phyloP scores from a whole-genome alignment of 805 yeast genomes.

The Diddensiella transvaalensis region DNA sequence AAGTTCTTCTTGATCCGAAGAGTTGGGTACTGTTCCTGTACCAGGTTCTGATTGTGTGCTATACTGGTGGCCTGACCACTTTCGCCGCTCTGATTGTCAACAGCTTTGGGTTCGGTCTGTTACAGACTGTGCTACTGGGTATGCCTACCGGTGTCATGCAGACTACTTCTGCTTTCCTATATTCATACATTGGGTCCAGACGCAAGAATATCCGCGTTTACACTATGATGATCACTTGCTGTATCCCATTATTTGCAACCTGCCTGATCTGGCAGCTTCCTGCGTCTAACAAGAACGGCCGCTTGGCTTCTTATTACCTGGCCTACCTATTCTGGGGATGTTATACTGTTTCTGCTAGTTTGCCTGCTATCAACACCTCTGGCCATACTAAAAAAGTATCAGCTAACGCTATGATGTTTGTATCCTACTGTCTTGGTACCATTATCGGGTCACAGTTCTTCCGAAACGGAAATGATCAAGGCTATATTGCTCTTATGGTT shows the following conservation, averaged over 20 bases:
- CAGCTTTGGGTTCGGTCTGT: slow-evolving; percentile 35
- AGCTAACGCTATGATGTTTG: slow-evolving; percentile 49
- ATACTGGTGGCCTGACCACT: slow-evolving; percentile 40
- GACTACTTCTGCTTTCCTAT: slow-evolving; percentile 5
- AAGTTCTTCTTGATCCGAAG: slow-evolving; percentile 46
- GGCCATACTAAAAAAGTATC: slow-evolving; percentile 54
- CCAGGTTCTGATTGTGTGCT: slow-evolving; percentile 33
- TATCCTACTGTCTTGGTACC: slow-evolving; percentile 61
- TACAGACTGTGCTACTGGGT: slow-evolving; percentile 42
- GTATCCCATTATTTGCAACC: slow-evolving; percentile 13
- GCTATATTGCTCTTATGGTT: slow-evolving; percentile 13
- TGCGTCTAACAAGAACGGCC: slow-evolving; percentile 6
- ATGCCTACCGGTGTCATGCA: slow-evolving; percentile 44
- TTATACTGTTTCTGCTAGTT: slow-evolving; percentile 30
- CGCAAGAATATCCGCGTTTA: slow-evolving; percentile 10
- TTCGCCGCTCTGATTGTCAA: slow-evolving; percentile 43
- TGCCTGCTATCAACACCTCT: slow-evolving; percentile 43
- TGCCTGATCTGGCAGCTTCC: slow-evolving; percentile 16
- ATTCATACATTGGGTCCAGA: slow-evolving; percentile 14
- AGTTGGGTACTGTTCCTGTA: slow-evolving; percentile 36
- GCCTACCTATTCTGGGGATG: slow-evolving; percentile 5
- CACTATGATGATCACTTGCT: slow-evolving; percentile 8
- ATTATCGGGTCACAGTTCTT: slow-evolving; percentile 68
- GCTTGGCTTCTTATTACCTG: slow-evolving; percentile 5
- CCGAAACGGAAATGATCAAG: not conserved